Evolutionary conservation across 2,329 filamentous ascomycete species (phyloP).

Genomic region (Fusarium palustre): DNA sequence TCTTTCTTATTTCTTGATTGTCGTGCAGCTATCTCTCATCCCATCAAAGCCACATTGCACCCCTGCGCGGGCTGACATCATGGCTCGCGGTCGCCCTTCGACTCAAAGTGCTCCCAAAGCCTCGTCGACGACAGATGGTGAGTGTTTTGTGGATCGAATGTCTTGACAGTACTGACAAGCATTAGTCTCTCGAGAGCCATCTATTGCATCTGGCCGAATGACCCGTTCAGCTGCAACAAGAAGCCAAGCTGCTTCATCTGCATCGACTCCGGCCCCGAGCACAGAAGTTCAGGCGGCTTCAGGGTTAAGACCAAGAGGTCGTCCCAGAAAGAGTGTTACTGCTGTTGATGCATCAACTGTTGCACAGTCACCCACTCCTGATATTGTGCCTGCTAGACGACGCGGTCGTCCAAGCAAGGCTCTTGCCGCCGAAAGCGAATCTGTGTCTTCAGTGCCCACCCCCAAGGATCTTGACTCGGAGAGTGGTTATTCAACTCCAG

Average conservation of each 20-base stretch:
- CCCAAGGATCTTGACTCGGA: conserved; percentile 49
- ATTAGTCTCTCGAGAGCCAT: conserved; percentile 36
- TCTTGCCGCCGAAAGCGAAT: conserved; percentile 42
- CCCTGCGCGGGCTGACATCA: conserved; percentile 19
- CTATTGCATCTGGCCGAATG: conserved; percentile 36
- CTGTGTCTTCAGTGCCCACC: conserved; percentile 51
- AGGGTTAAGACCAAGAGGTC: conserved; percentile 38
- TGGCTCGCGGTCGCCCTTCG: conserved; percentile 50
- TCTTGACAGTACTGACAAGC: conserved; percentile 1
- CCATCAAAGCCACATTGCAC: background rate
- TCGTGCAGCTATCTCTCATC: background rate
- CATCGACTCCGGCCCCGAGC: conserved; percentile 4
- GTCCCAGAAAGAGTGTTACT: conserved; percentile 41
- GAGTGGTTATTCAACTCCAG: conserved; percentile 52
- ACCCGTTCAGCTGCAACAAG: conserved; percentile 46
- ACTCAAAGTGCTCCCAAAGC: conserved; percentile 32
- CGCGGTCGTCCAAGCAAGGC: conserved; percentile 38
- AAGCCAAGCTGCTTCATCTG: conserved; percentile 23
- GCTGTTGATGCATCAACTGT: conserved; percentile 14
- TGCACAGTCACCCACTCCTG: conserved; percentile 3
- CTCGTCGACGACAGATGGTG: conserved; percentile 36
- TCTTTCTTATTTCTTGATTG: background rate
- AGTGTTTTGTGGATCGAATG: background rate
- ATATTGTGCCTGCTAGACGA: conserved; percentile 22
- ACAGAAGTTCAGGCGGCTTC: background rate